Conservation (phyloP, 163 green algal species). For the Scenedesmus sp. region DNA sequence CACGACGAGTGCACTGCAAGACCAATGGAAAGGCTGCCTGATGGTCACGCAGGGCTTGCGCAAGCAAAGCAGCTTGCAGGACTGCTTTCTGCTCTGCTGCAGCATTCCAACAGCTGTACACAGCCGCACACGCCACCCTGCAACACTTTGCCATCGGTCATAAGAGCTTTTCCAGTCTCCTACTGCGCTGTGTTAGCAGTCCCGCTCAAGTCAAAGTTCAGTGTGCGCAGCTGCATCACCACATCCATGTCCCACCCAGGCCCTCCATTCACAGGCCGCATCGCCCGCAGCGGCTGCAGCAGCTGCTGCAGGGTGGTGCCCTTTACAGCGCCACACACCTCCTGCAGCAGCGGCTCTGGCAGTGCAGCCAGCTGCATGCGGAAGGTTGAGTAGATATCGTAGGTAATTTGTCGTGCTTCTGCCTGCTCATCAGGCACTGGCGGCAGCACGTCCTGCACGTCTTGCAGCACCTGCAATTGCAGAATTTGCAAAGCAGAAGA, state of each 20-base stretch:
- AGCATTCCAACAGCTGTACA: no score
- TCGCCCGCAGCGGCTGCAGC: conserved; percentile 64
- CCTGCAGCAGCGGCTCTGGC: conserved; percentile 51
- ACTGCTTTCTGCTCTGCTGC: no score
- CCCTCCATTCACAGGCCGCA: conserved; percentile 72
- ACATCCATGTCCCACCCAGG: conserved; percentile 63
- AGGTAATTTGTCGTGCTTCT: conserved; percentile 34
- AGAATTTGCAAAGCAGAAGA: background rate
- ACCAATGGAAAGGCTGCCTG: no score
- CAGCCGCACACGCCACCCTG: no score
- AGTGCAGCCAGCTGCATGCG: conserved; percentile 58
- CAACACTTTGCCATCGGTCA: no score
- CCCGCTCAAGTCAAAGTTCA: conserved; percentile 74
- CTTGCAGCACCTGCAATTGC: conserved; percentile 61
- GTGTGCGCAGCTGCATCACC: conserved; percentile 63
- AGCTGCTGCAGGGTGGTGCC: conserved; percentile 59
- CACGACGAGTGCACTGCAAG: no score
- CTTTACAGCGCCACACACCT: conserved; percentile 52
- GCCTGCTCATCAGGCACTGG: conserved; percentile 21
- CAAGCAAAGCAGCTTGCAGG: no score
- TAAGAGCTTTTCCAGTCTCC: no score
- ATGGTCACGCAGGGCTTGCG: no score
- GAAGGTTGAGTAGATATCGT: conserved; percentile 64
- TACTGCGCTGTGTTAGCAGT: background rate
- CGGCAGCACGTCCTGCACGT: conserved; percentile 54